These are phyloP conservation scores for Aspergillus eucalypticola DNA, from an alignment of 2,329 filamentous ascomycete genomes.

Conservation along the genomic window DNA sequence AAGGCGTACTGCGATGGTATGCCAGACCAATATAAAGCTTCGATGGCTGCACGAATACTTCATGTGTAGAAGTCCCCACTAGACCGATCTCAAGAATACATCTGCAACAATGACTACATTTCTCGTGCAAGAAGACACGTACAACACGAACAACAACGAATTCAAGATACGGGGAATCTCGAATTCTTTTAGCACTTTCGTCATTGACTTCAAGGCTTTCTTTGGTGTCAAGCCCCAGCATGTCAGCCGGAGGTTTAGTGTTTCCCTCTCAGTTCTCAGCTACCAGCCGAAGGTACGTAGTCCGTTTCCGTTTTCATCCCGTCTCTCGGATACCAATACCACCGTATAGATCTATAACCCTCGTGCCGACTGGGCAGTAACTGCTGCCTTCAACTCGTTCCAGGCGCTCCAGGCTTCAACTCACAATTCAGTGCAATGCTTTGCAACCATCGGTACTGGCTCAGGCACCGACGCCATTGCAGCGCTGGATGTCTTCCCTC, in stretches of 20 bases:
- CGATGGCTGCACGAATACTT: too few species aligned
- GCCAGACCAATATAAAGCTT: too few species aligned
- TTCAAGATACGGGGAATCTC: neutral
- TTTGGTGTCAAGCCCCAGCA: neutral
- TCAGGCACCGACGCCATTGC: slow-evolving; percentile 1
- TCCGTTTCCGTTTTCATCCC: neutral
- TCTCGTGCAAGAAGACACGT: neutral
- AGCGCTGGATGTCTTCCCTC: neutral
- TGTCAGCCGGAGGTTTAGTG: neutral
- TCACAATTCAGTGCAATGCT: neutral
- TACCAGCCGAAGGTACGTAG: neutral
- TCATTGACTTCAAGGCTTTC: neutral
- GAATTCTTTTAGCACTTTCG: neutral
- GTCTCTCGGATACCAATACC: neutral
- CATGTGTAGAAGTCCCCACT: too few species aligned
- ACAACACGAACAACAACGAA: neutral
- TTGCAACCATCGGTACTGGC: neutral
- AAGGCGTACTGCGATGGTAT: too few species aligned
- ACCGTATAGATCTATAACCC: neutral
- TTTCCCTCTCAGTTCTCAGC: neutral
- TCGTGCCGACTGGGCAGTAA: neutral
- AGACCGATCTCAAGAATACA: neutral
- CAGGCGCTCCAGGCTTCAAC: neutral
- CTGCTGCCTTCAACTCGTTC: neutral
- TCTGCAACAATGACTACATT: neutral